Percentiles rank a stretch among this genome's conserved stretches.
These are phyloP conservation scores for Goffeauzyma gilvescens DNA, from an alignment of 768 basidiomycete species.

Conservation along the genomic window DNA sequence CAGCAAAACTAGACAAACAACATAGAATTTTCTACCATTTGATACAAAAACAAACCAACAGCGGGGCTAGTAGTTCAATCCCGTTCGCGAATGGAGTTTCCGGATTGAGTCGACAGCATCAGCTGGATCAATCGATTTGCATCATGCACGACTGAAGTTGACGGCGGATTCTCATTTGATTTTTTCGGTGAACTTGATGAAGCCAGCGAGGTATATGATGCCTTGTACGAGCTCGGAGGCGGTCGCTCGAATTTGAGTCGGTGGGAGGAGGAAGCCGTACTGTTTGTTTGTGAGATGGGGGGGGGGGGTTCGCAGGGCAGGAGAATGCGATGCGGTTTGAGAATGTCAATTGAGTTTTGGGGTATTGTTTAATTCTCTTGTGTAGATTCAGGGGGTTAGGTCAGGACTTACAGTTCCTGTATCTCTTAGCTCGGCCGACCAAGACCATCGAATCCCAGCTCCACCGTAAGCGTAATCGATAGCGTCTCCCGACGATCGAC, in stretches of 20 bases:
- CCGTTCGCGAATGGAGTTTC: no score
- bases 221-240: conserved; percentile 57
- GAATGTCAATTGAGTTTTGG: no score
- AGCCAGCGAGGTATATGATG: conserved; percentile 48
- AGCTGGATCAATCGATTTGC: no score
- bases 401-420: conserved; percentile 44
- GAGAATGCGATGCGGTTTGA: background rate
- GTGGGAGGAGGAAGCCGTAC: conserved; percentile 62
- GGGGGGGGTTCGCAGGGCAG: background rate
- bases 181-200: conserved; percentile 41
- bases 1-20: no score
- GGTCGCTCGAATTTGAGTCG: conserved; percentile 53
- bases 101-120: no score
- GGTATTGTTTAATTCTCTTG: no score
- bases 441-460: conserved; percentile 44
- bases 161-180: no score
- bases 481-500: conserved; percentile 43
- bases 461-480: conserved; percentile 48
- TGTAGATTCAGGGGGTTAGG: no score
- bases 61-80: no score
- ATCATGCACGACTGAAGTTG: no score
- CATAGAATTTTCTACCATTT: no score
- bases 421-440: conserved; percentile 48
- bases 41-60: no score
- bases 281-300: conserved; percentile 20